phyloP scores from a whole-genome alignment of 768 basidiomycete genomes.

The Russula abietina region DNA sequence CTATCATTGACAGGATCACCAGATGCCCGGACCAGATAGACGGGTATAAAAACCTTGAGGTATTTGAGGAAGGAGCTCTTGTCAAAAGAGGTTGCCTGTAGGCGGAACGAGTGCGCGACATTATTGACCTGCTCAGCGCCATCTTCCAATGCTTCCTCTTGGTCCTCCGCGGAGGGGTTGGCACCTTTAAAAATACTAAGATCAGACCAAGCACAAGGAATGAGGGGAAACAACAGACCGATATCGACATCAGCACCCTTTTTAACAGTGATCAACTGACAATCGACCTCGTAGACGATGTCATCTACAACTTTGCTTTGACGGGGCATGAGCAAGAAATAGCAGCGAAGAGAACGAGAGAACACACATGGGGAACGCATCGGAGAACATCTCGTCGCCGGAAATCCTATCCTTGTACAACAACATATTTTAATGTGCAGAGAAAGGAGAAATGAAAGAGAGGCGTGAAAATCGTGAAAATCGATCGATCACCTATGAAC shows the following conservation, averaged over 20 bases:
- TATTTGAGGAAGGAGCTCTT: constrained; percentile 81
- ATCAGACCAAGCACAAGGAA: constrained; percentile 8
- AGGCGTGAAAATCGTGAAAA: constrained; percentile 7
- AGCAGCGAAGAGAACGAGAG: background rate
- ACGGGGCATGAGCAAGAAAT: background rate
- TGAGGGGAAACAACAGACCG: constrained; percentile 42
- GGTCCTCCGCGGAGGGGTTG: constrained; percentile 89
- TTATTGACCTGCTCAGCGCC: constrained; percentile 80
- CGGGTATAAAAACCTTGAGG: constrained; percentile 57
- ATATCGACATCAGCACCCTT: constrained; percentile 81
- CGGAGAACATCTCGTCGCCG: constrained; percentile 89
- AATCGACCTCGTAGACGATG: constrained; percentile 85
- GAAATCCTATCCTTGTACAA: constrained; percentile 68
- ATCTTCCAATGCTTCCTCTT: constrained; percentile 73
- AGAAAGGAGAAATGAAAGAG: constrained; percentile 9
- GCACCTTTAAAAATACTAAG: constrained; percentile 49
- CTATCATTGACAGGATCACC: constrained; percentile 35
- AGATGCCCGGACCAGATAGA: constrained; percentile 9
- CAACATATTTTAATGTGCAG: constrained; percentile 45
- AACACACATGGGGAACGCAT: constrained; percentile 81
- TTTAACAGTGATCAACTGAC: constrained; percentile 61
- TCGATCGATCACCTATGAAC: constrained; percentile 9
- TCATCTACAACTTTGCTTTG: constrained; percentile 69
- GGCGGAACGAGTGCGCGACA: constrained; percentile 85
- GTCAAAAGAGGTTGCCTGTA: constrained; percentile 75